Evolutionary conservation across 306 rosid genomes (phyloP), one percentile per base, ranked within the genome.

Genomic region (Cicer chorassanicum): DNA sequence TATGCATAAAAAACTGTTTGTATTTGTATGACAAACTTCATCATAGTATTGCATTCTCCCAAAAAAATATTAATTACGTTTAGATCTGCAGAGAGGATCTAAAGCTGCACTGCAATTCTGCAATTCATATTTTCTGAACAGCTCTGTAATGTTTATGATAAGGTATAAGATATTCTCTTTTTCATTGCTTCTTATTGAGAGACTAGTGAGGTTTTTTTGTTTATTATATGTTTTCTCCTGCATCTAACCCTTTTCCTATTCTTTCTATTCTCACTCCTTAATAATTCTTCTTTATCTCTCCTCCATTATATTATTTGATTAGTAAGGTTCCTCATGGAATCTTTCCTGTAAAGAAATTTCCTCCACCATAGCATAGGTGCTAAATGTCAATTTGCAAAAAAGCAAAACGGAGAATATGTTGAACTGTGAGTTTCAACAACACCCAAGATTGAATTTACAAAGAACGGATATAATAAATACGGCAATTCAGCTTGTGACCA

Each of bases 141-240:
- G 88, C 82, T 84, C 98, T n/a, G 98, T 93, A 24, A 84, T 93
- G 97, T 80, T 79, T 78, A 93, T 88, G 97, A 86, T 90, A 91
- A 91, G 97, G 97, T 92, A 86, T 89, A 88, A 89, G 97, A 92
- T 92, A 76, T 34, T 61, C 57, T 73, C 74, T 70, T 54, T 78
- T 71, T 74, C 13, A 69, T 41, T 74, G 36, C 41, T 69, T 83
- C 18, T 73, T 42, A 16, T 68, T 51, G 40, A 49, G 74, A 53
- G 46, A 68, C 50, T 60, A 43, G 18, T 72, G 13, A 19, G 48
- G n/a, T 56, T 11, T 72, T 55, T 60, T 34, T n/a, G 34, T 68
- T 78, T 46, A 44, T 78, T 56, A 36, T 44, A 39, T 41, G 73
- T 38, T 49, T 65, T 65, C 50, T 70, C 34, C 11, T 4, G 8